Evolutionary conservation across 495 filamentous ascomycete genomes (phyloP), one percentile per base, ranked within the genome.

Genomic region (Podospora fimiseda): DNA sequence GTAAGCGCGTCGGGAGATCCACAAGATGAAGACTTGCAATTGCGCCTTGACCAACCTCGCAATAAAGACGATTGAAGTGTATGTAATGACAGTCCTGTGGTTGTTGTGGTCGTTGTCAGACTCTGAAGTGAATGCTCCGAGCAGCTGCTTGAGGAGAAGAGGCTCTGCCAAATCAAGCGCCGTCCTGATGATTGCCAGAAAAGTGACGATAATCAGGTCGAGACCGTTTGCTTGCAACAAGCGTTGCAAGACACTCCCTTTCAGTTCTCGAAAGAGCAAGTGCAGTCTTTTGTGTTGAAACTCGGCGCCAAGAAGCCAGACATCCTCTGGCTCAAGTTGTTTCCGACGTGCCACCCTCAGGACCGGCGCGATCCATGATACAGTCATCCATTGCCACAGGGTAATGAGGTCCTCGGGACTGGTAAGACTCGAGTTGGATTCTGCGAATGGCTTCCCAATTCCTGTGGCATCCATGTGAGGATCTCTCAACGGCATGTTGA

Each of bases 371-470:
- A 94, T 83, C 89, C 89, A 94, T 0, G 86, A 89, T 4, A 94
- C 85, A 2, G 81, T 83, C 70, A 89, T 82, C 61, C 83, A 94
- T 60, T 92, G 87, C 84, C 86, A 91, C 1, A 88, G 72, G 18
- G 75, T 84, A 37, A 93, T 62, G 53, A 86, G 79, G 59, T 94
- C 89, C 63, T 94, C 89, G n/a, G 89, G 89, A 44, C 85, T 92
- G 24, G 87, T 81, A 15, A 82, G 74, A 2, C 79, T 60, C 9
- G 69, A 76, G 2, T 77, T 82, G 30, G 89, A 84, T 23, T 69
- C 51, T 14, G 72, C 69, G 30, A 77, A 82, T 5, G 83, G 71
- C 13, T 70, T 63, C 54, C 83, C 80, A 48, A 92, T 90, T 6
- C 80, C 79, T 2, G 76, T 66, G n/a, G 65, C 68, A 20, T 79